Conservation (phyloP, 192 early-diverging fungal genomes). For the Umbelopsis vinacea region DNA sequence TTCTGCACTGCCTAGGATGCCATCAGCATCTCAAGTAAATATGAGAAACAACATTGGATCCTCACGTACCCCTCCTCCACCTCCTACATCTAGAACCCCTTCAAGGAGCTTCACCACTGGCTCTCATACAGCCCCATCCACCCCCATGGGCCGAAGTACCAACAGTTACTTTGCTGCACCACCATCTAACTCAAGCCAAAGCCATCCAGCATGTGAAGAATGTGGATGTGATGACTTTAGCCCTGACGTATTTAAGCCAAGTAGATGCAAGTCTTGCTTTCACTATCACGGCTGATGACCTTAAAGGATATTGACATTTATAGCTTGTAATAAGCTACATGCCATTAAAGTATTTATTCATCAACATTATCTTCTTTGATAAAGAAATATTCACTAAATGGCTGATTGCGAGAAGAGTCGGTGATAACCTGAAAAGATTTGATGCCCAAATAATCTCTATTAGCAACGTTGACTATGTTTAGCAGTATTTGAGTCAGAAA, state of each 20-base stretch:
- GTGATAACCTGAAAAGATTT: neutral
- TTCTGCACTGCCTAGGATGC: conserved; percentile 2
- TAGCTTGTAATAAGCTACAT: neutral
- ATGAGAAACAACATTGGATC: conserved; percentile 26
- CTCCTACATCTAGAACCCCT: conserved; percentile 35
- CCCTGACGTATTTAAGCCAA: conserved; percentile 75
- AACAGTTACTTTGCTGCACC: conserved; percentile 2
- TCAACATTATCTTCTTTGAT: neutral
- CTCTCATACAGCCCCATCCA: conserved; percentile 30
- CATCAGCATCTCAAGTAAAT: conserved; percentile 13
- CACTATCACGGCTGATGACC: conserved; percentile 59
- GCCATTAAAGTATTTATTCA: neutral
- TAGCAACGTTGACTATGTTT: neutral
- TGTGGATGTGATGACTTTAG: conserved; percentile 80
- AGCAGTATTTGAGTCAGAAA: neutral
- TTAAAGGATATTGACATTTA: neutral
- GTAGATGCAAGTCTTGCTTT: conserved; percentile 83
- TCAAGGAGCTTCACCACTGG: conserved; percentile 49
- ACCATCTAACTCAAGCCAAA: conserved; percentile 22
- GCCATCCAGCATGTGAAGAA: conserved; percentile 47
- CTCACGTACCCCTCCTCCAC: conserved; percentile 41
- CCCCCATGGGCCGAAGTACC: neutral
- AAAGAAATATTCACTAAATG: conserved; percentile 3
- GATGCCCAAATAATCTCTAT: neutral
- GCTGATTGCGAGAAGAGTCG: neutral